Evolutionary conservation across 2,329 filamentous ascomycete species (phyloP).

Genomic region (Orbilia oligospora): DNA sequence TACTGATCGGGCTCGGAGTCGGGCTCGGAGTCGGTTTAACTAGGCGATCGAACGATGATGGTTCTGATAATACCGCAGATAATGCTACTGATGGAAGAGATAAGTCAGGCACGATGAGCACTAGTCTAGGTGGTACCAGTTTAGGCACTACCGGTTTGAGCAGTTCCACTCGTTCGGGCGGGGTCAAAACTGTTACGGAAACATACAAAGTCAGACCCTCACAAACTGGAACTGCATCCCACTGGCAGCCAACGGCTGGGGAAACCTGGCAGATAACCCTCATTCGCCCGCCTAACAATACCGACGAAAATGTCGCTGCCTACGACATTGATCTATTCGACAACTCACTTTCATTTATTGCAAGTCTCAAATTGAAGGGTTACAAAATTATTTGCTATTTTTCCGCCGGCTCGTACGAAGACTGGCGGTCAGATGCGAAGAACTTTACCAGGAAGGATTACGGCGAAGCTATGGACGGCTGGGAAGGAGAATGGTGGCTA

Average conservation of each 20-base stretch:
- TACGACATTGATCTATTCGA: conserved; percentile 74
- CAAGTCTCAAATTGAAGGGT: conserved; percentile 69
- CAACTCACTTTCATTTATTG: conserved; percentile 73
- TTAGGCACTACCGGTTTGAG: background rate
- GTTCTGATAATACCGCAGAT: background rate
- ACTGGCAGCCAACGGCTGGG: conserved; percentile 55
- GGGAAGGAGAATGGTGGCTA: conserved; percentile 78
- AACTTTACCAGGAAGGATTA: conserved; percentile 73
- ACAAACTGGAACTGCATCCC: conserved; percentile 22
- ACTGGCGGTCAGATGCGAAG: conserved; percentile 73
- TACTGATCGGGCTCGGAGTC: conserved; percentile 30
- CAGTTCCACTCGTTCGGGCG: background rate
- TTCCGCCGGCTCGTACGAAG: conserved; percentile 78
- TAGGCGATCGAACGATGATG: conserved; percentile 2
- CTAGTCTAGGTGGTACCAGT: background rate
- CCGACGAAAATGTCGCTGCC: conserved; percentile 66
- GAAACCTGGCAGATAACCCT: conserved; percentile 59
- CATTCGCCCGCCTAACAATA: conserved; percentile 64
- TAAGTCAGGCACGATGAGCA: background rate
- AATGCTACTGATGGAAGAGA: conserved; percentile 1
- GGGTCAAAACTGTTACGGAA: conserved; percentile 25
- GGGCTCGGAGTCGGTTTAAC: conserved; percentile 51
- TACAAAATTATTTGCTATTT: conserved; percentile 79
- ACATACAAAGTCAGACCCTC: conserved; percentile 44
- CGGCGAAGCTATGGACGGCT: conserved; percentile 74